Conservation (phyloP, 1,284 basidiomycete species). For the Volvariella volvacea region DNA sequence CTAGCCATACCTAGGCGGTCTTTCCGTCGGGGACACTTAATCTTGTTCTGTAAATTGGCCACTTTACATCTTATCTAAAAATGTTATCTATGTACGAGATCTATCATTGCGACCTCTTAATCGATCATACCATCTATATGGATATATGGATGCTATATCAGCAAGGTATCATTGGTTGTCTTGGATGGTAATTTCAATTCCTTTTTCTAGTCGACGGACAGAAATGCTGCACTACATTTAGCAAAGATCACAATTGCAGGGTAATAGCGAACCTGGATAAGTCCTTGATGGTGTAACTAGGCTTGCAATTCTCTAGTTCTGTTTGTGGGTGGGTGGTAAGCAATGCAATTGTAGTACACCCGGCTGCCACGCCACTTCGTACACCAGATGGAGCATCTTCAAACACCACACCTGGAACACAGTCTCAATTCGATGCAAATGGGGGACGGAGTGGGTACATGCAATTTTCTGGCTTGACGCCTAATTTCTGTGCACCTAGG, state of each 20-base stretch:
- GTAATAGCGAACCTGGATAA: constrained; percentile 43
- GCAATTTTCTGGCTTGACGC: constrained; percentile 57
- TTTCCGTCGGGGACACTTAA: too few species aligned
- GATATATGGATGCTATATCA: too few species aligned
- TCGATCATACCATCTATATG: too few species aligned
- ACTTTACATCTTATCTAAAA: too few species aligned
- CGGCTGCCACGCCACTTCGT: constrained; percentile 67
- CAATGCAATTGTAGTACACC: constrained; percentile 73
- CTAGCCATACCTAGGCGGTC: too few species aligned
- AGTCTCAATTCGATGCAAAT: constrained; percentile 6
- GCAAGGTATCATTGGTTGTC: too few species aligned
- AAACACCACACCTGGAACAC: constrained; percentile 61
- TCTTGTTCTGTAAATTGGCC: too few species aligned
- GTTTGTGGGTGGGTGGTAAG: constrained; percentile 71
- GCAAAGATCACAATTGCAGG: constrained; percentile 2
- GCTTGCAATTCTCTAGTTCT: constrained; percentile 49
- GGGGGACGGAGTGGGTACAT: constrained; percentile 14
- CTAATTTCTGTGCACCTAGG: constrained; percentile 58
- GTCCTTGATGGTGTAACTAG: constrained; percentile 59
- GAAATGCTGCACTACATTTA: constrained; percentile 28
- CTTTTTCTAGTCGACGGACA: constrained; percentile 33
- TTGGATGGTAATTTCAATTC: constrained; percentile 30
- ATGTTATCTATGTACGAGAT: too few species aligned
- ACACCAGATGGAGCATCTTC: constrained; percentile 86
- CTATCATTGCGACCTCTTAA: too few species aligned